These are phyloP conservation scores for Leccinum barrowsii DNA, from an alignment of 768 basidiomycete species.

Conservation along the genomic window DNA sequence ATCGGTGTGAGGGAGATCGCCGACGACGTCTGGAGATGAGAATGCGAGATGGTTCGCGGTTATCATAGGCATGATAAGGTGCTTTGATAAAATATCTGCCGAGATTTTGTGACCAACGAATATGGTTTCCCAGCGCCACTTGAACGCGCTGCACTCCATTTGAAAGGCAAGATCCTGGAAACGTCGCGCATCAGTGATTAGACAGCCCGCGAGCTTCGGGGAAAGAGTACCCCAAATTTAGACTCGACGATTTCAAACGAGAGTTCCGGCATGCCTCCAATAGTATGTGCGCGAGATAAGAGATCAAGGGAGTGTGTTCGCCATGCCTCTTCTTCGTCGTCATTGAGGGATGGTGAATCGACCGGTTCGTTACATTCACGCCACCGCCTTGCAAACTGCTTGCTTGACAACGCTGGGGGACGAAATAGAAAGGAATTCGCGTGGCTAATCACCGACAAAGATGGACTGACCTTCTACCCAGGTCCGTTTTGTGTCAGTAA, in stretches of 20 bases:
- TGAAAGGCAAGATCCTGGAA: constrained; percentile 64
- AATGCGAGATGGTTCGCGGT: constrained; percentile 68
- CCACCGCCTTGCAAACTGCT: constrained; percentile 69
- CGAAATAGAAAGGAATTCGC: constrained; percentile 12
- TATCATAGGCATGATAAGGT: constrained; percentile 74
- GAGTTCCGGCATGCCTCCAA: constrained; percentile 55
- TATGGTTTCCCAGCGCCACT: constrained; percentile 79
- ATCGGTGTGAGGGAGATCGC: constrained; percentile 52
- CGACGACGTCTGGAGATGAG: constrained; percentile 53
- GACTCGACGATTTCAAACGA: constrained; percentile 60
- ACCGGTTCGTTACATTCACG: constrained; percentile 47
- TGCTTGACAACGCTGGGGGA: constrained; percentile 47
- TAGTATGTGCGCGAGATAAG: constrained; percentile 56
- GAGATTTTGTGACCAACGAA: constrained; percentile 60
- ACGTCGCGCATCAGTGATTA: constrained; percentile 12
- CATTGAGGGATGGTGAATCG: constrained; percentile 27
- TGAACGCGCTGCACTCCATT: constrained; percentile 56
- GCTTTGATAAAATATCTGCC: constrained; percentile 72
- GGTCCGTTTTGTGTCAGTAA: constrained; percentile 72
- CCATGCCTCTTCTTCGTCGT: constrained; percentile 60
- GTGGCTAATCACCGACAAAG: constrained; percentile 21
- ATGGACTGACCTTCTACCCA: constrained; percentile 66
- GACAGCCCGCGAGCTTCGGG: constrained; percentile 1
- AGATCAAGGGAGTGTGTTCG: constrained; percentile 50
- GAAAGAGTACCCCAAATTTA: constrained; percentile 48